A percentile compares a stretch with the other conserved stretches of the same genome.
Evolutionary conservation across 179 eudicot species (phyloP).

Genomic region (Patellifolia procumbens): DNA sequence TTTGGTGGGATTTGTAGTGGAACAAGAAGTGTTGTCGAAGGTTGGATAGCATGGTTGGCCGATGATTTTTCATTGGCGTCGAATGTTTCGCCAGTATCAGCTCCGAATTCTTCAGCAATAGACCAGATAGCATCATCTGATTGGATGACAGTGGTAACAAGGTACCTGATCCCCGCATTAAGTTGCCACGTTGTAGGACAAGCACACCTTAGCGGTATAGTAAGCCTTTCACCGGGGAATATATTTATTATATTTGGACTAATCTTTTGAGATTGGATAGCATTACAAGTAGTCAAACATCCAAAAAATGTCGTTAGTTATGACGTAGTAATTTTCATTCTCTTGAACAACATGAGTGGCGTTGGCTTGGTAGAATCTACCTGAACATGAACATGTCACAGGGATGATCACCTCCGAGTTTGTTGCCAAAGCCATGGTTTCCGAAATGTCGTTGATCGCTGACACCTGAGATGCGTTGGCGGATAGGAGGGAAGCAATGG

Average conservation of each 20-base stretch:
- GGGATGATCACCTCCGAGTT: slow-evolving; percentile 51
- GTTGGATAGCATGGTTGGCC: slow-evolving; percentile 40
- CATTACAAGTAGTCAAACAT: no score
- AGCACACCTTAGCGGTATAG: slow-evolving; percentile 63
- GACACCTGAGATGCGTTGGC: slow-evolving; percentile 43
- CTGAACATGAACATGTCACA: slow-evolving; percentile 52
- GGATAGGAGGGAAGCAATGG: no score
- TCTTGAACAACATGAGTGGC: slow-evolving; percentile 33
- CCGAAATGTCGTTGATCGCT: slow-evolving; percentile 45
- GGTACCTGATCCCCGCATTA: slow-evolving; percentile 38
- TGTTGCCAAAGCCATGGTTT: slow-evolving; percentile 29
- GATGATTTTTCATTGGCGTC: slow-evolving; percentile 46
- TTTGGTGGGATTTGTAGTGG: slow-evolving; percentile 52
- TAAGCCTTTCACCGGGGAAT: slow-evolving; percentile 29
- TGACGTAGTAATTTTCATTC: slow-evolving; percentile 26
- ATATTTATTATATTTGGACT: slow-evolving; percentile 26
- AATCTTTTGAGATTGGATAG: no score
- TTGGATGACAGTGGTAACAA: slow-evolving; percentile 49
- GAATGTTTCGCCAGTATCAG: slow-evolving; percentile 30
- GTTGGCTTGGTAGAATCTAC: slow-evolving; percentile 46
- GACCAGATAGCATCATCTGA: slow-evolving; percentile 26
- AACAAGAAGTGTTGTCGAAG: slow-evolving; percentile 52
- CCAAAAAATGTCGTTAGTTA: no score
- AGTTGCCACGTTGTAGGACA: slow-evolving; percentile 58
- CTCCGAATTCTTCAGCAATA: slow-evolving; percentile 34